Evolutionary conservation across 2,329 filamentous ascomycete genomes (phyloP).

Genomic region (Anisogramma anomala): DNA sequence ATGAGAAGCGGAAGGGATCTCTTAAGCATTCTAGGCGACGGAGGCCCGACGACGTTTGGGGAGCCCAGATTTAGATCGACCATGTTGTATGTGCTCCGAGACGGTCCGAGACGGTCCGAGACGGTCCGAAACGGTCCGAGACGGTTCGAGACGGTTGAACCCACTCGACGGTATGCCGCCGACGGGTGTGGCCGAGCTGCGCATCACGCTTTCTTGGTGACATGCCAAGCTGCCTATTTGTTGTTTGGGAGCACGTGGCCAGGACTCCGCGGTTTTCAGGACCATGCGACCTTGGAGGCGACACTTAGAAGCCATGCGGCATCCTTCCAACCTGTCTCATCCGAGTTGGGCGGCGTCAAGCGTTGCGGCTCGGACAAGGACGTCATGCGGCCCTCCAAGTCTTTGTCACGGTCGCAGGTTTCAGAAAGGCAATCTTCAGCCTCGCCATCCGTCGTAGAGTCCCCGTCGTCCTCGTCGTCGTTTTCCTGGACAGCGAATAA

Average conservation of each 20-base stretch:
- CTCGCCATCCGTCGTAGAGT: constrained; percentile 16
- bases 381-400: constrained; percentile 29
- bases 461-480: constrained; percentile 33
- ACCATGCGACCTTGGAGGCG: constrained; percentile 40
- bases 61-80: too few relatives aligned
- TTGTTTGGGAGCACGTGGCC: too few relatives aligned
- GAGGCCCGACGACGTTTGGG: too few relatives aligned
- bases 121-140: too few relatives aligned
- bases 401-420: constrained; percentile 15
- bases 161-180: too few relatives aligned
- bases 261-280: too few relatives aligned
- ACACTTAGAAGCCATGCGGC: constrained; percentile 57
- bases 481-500: constrained; percentile 52
- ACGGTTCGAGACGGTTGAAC: too few relatives aligned
- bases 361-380: constrained; percentile 27
- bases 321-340: constrained; percentile 54
- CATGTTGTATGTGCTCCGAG: too few relatives aligned
- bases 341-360: constrained; percentile 37
- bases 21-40: too few relatives aligned
- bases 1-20: neutral
- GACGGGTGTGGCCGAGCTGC: too few relatives aligned
- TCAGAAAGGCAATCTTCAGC: constrained; percentile 7
- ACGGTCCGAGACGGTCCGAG: too few relatives aligned
- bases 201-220: too few relatives aligned
- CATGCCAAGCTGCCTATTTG: constrained; percentile 3